A percentile compares a stretch with the other conserved stretches of the same genome.
Evolutionary conservation across 2,329 filamentous ascomycete species (phyloP).

Genomic region (Pleurostoma richardsiae): DNA sequence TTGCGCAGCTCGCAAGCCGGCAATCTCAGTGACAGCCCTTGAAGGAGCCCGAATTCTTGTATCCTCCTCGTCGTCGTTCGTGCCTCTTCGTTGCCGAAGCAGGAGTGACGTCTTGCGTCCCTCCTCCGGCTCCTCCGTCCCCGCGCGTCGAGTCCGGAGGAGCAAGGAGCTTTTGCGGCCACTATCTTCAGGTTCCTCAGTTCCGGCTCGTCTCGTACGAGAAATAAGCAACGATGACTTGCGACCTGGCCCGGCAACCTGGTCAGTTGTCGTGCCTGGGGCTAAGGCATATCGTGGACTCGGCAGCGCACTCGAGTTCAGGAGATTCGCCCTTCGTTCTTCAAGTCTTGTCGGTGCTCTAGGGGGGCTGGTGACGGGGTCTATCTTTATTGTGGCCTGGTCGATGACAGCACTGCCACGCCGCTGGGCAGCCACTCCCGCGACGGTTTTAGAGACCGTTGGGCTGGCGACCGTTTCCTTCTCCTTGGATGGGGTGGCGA

Average conservation of each 20-base stretch:
- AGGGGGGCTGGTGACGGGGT: constrained; percentile 35
- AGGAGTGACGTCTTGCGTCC: constrained; percentile 38
- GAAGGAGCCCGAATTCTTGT: constrained; percentile 52
- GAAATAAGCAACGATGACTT: constrained; percentile 45
- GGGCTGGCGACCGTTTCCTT: constrained; percentile 27
- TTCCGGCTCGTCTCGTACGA: constrained; percentile 38
- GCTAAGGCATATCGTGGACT: constrained; percentile 35
- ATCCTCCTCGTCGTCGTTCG: constrained; percentile 43
- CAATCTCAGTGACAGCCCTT: constrained; percentile 52
- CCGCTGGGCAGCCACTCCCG: constrained; percentile 25
- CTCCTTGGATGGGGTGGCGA: constrained; percentile 17
- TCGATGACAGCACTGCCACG: constrained; percentile 37
- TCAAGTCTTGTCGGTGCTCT: constrained; percentile 45
- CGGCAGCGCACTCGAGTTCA: constrained; percentile 37
- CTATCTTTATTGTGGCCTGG: constrained; percentile 25
- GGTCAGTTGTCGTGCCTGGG: constrained; percentile 34
- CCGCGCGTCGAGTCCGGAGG: constrained; percentile 37
- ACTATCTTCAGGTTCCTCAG: constrained; percentile 42
- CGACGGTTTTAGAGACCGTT: neutral
- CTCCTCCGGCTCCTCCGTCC: constrained; percentile 45
- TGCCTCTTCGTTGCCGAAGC: constrained; percentile 38
- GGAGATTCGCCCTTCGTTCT: constrained; percentile 43
- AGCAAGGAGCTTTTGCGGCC: constrained; percentile 42
- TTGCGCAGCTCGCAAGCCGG: constrained; percentile 23
- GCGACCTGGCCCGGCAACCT: constrained; percentile 27